Conservation (phyloP, 805 yeast genomes). For the Saturnispora kantuleensis region DNA sequence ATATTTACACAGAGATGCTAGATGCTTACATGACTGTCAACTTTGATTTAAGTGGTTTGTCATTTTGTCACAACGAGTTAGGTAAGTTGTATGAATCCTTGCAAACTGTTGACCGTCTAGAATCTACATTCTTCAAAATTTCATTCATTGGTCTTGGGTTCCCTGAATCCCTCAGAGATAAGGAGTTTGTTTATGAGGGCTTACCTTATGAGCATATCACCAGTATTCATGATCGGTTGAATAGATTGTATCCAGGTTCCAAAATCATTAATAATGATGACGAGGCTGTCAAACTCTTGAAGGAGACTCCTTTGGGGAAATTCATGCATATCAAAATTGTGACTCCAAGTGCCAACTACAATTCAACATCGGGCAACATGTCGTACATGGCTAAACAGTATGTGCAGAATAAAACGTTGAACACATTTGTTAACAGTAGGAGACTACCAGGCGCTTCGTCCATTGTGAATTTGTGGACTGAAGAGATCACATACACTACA, state of each 20-base stretch:
- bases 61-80: conserved; percentile 58
- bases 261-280: conserved; percentile 48
- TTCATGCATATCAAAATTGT: conserved; percentile 64
- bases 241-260: conserved; percentile 74
- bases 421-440: conserved; percentile 57
- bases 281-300: conserved; percentile 42
- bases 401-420: conserved; percentile 64
- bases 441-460: conserved; percentile 65
- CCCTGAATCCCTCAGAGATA: conserved; percentile 66
- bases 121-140: conserved; percentile 72
- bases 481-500: conserved; percentile 73
- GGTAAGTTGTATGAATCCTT: conserved; percentile 58
- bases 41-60: conserved; percentile 66
- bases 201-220: conserved; percentile 80
- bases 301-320: conserved; percentile 56
- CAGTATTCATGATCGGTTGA: conserved; percentile 67
- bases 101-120: conserved; percentile 59
- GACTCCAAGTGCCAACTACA: conserved; percentile 46
- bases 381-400: conserved; percentile 61
- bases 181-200: conserved; percentile 77
- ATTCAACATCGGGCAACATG: conserved; percentile 28
- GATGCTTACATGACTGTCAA: conserved; percentile 64
- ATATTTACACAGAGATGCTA: conserved; percentile 65
- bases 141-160: conserved; percentile 78
- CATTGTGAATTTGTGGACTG: conserved; percentile 77